phyloP scores from a whole-genome alignment of 2,329 filamentous ascomycete genomes.

The Amylocarpus encephaloides region DNA sequence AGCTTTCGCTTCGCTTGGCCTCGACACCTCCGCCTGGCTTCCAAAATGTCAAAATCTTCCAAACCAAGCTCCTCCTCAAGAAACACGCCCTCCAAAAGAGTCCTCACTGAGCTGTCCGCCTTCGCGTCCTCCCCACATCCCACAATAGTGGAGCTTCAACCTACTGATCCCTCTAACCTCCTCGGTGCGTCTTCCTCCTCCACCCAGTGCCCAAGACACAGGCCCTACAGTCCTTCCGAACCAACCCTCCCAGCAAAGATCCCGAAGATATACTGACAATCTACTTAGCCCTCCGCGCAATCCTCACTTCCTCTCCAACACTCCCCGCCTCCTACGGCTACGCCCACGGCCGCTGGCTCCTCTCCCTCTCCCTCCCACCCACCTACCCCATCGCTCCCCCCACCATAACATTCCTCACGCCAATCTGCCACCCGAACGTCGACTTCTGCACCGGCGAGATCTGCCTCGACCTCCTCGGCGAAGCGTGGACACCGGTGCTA shows the following conservation, averaged over 20 bases:
- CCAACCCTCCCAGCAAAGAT: too few species aligned
- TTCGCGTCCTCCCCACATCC: slow-evolving; percentile 20
- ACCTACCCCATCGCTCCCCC: slow-evolving; percentile 78
- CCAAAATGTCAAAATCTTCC: slow-evolving; percentile 54
- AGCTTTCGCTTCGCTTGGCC: too few species aligned
- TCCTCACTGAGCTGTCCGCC: slow-evolving; percentile 49
- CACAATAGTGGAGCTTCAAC: slow-evolving; percentile 54
- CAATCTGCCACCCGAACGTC: slow-evolving; percentile 79
- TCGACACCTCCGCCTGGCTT: not conserved
- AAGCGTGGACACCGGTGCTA: slow-evolving; percentile 80
- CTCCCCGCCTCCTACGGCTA: slow-evolving; percentile 45
- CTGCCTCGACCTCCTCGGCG: slow-evolving; percentile 79
- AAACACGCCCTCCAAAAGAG: slow-evolving; percentile 41
- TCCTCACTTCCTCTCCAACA: slow-evolving; percentile 50
- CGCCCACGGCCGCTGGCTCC: slow-evolving; percentile 66
- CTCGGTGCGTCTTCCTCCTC: not conserved
- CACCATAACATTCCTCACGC: slow-evolving; percentile 72
- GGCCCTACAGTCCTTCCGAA: too few species aligned
- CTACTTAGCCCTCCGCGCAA: slow-evolving; percentile 27
- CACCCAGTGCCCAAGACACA: too few species aligned
- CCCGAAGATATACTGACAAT: too few species aligned
- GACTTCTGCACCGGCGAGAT: slow-evolving; percentile 75
- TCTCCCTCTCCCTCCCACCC: slow-evolving; percentile 67
- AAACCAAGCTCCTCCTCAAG: slow-evolving; percentile 62
- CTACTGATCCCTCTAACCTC: slow-evolving; percentile 39